Evolutionary conservation across 495 filamentous ascomycete genomes (phyloP).

Genomic region (Cenococcum geophilum): DNA sequence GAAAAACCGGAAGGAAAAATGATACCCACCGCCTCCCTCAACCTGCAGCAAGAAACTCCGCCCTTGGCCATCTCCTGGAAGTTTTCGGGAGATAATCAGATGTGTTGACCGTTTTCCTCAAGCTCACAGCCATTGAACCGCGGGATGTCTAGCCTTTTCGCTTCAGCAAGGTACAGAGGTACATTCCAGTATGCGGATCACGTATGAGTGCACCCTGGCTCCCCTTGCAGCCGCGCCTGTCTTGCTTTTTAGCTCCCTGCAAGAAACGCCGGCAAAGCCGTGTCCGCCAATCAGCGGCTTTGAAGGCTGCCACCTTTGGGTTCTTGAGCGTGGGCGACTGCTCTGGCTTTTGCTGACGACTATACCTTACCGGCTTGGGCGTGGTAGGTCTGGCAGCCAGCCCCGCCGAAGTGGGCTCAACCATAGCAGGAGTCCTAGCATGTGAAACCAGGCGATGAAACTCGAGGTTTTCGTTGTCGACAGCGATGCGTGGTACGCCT

Average conservation of each 20-base stretch:
- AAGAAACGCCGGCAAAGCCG: conserved; percentile 7
- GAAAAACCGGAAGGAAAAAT: not conserved
- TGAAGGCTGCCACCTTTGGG: conserved; percentile 5
- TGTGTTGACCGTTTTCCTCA: not conserved
- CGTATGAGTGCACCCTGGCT: conserved; percentile 20
- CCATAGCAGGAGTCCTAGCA: conserved; percentile 5
- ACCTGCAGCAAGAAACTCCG: not conserved
- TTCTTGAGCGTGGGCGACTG: not conserved
- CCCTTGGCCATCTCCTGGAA: not conserved
- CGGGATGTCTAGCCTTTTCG: conserved; percentile 21
- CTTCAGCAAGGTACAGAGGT: conserved; percentile 32
- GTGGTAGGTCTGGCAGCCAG: conserved; percentile 3
- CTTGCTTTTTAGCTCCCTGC: conserved; percentile 20
- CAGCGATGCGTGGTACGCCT: conserved; percentile 9
- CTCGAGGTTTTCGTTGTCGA: conserved; percentile 8
- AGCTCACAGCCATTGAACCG: not conserved
- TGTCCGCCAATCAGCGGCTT: conserved; percentile 7
- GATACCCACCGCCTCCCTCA: conserved; percentile 13
- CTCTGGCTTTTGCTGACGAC: conserved; percentile 15
- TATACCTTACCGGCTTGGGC: conserved; percentile 8
- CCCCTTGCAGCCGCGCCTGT: conserved; percentile 28
- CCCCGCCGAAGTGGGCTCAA: conserved; percentile 7
- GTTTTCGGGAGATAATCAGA: not conserved
- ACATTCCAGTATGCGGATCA: conserved; percentile 23
- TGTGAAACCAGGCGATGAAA: conserved; percentile 29